Evolutionary conservation across 2,329 filamentous ascomycete genomes (phyloP), one percentile per base, ranked within the genome.

Genomic region (Escovopsis sp.): DNA sequence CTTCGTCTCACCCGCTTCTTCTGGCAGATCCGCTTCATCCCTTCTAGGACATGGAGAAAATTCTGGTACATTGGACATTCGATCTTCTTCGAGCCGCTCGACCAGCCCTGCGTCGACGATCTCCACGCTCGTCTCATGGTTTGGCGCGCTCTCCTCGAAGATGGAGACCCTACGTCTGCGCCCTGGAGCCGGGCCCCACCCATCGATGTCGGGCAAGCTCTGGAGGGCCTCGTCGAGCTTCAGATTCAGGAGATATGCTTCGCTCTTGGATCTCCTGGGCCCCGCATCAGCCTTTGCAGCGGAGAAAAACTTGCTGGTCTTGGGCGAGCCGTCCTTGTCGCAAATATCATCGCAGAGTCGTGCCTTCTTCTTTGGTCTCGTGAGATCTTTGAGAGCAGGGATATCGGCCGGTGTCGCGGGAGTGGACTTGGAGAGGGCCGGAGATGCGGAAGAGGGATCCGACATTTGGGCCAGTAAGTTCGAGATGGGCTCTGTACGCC

Each of bases 301-400:
- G 3, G 65, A 44, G 44, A 75, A 75, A 49, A 72, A 75, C 39
- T 61, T 72, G 58, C 71, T 76, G 35, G 53, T 65, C 45, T 65
- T 51, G 9, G 56, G 51, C 13, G 52, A 55, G 15, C 50, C 50
- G 16, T 53, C 50, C n/a, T 45, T 47, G 3, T 46, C 39, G 10
- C 48, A 54, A 6, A 44, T 43, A 29, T 71, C 64, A 4, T 65
- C 58, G 38, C 67, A 72, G 6, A 75, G 51, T 27, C 70, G 65
- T 28, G 63, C 63, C 50, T 75, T 75, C 56, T 76, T 76, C 35
- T 60, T 60, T 16, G 71, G 70, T 34, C 68, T 44, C 26, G 33
- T 45, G 36, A 43, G 27, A 18, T 57, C 52, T 14, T 43, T 36
- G 18, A 44, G 36, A 30, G 39, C 34, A 33, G 36, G 31, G n/a